These are phyloP conservation scores for Solanum verrucosum DNA, from an alignment of 257 asterid genomes.

Conservation along the genomic window DNA sequence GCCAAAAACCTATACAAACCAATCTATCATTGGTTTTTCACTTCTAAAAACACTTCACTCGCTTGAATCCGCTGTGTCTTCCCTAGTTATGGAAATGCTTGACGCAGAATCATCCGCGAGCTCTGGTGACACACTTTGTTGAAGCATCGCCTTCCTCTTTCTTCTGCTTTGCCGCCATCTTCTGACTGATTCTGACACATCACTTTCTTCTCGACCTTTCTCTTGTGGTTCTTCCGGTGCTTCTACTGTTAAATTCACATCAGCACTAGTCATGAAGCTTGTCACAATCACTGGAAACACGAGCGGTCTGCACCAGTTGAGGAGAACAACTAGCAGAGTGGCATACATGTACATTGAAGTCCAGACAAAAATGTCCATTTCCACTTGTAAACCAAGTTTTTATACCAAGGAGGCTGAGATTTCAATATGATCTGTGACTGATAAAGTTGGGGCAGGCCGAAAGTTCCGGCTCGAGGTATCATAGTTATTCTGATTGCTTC, in stretches of 20 bases:
- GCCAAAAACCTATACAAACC: neutral
- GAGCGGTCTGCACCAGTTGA: constrained; percentile 41
- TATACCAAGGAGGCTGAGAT: constrained; percentile 55
- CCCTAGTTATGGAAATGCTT: constrained; percentile 27
- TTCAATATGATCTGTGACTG: constrained; percentile 36
- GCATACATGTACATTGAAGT: constrained; percentile 36
- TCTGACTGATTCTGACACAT: constrained; percentile 19
- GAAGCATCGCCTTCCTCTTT: constrained; percentile 45
- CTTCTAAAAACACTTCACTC: neutral
- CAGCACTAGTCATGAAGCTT: neutral
- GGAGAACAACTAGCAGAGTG: constrained; percentile 25
- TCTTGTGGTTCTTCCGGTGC: constrained; percentile 2
- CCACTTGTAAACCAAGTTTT: constrained; percentile 55
- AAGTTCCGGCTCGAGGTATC: constrained; percentile 57
- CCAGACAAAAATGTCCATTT: constrained; percentile 65
- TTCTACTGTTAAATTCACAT: neutral
- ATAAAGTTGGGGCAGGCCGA: constrained; percentile 55
- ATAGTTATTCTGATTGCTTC: constrained; percentile 38
- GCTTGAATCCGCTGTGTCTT: constrained; percentile 5
- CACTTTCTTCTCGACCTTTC: constrained; percentile 8
- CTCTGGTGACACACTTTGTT: constrained; percentile 4
- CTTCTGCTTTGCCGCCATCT: constrained; percentile 40
- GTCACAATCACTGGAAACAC: constrained; percentile 20
- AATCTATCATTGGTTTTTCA: neutral
- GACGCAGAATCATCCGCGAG: constrained; percentile 15